Base-by-base conservation (phyloP, 1,284 basidiomycete genomes). In the Ustilago hordei region DNA sequence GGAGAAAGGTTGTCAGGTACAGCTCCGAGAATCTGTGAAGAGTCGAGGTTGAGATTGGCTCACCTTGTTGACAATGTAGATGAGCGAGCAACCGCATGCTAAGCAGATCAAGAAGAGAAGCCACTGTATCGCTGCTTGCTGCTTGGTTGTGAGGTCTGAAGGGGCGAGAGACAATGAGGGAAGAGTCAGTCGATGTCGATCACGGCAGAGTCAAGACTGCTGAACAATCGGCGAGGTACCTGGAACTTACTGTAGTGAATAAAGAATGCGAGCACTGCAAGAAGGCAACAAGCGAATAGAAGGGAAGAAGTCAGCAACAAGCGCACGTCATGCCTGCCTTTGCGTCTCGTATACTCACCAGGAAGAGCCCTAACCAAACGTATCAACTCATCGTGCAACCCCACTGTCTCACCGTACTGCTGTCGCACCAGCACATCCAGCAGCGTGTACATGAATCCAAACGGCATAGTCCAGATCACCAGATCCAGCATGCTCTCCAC, bases 391-490 rank as follows among this genome's bases (percentile, higher is more conserved):
- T 73, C 67, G 4, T 56, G 12, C 4, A 75, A 32, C 5, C 77
- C 75, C 0, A 79, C 72, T 2, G 81, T 81, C 63, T 79, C 68
- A 13, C 79, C 77, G 53, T 86, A 86, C 69, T 86, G 84, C 70
- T 86, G 83, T 55, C 82, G 69, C 17, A 85, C 82, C 43, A 85
- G 66, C 28, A 86, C 71, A 61, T 83, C 83, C 54, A 86, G 52
- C 53, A 86, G 57, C 52, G 82, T 71, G 47, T 75, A 86, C 41
- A 84, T 54, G 61, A 85, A 84, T 8, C 71, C 69, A 43, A 85
- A 83, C 19, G 84, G 84, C 64, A 85, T 84, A 34, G 76, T 78
- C 83, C 83, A 85, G 32, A 84, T 81, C 3, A 84, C 31, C 13
- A 80, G 60, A 67, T 85, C 83, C 34, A 85, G 55, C 4, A 64